Conservation (phyloP, 129 eudicot genomes). For the Scalesia atractyloides region DNA sequence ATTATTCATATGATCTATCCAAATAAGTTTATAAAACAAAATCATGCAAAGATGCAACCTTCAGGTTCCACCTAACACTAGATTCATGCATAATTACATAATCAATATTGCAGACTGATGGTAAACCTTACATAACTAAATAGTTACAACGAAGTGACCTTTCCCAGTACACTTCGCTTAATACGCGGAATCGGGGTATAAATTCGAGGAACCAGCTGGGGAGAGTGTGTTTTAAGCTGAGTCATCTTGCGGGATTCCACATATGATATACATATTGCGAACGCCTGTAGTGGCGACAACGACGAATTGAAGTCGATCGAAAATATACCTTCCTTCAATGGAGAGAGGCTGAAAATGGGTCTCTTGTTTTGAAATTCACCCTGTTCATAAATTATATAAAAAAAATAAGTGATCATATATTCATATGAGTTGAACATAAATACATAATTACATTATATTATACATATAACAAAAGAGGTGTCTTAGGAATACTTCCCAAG, state of each 20-base stretch:
- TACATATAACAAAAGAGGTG: too few species aligned
- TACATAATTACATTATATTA: too few species aligned
- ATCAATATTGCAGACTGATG: not conserved
- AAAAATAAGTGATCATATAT: slow-evolving; percentile 1
- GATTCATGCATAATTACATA: slow-evolving; percentile 26
- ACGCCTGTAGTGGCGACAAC: slow-evolving; percentile 66
- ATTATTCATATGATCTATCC: slow-evolving; percentile 21
- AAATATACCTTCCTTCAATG: slow-evolving; percentile 63
- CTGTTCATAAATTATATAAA: slow-evolving; percentile 35
- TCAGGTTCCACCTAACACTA: slow-evolving; percentile 18
- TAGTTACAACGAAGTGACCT: slow-evolving; percentile 13
- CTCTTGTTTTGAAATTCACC: slow-evolving; percentile 41
- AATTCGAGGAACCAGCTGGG: slow-evolving; percentile 36
- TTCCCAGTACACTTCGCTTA: slow-evolving; percentile 18
- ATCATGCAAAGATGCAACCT: slow-evolving; percentile 19
- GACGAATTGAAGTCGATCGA: slow-evolving; percentile 65
- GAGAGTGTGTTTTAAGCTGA: slow-evolving; percentile 23
- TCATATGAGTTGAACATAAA: not conserved
- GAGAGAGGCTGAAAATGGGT: slow-evolving; percentile 52
- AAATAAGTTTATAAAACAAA: slow-evolving; percentile 16
- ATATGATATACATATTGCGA: slow-evolving; percentile 65
- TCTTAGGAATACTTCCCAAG: too few species aligned
- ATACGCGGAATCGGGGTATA: slow-evolving; percentile 40
- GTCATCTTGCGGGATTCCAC: slow-evolving; percentile 44
- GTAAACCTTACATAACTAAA: slow-evolving; percentile 6